Evolutionary conservation across 768 basidiomycete species (phyloP).

Genomic region (Panaeolus papilionaceus): DNA sequence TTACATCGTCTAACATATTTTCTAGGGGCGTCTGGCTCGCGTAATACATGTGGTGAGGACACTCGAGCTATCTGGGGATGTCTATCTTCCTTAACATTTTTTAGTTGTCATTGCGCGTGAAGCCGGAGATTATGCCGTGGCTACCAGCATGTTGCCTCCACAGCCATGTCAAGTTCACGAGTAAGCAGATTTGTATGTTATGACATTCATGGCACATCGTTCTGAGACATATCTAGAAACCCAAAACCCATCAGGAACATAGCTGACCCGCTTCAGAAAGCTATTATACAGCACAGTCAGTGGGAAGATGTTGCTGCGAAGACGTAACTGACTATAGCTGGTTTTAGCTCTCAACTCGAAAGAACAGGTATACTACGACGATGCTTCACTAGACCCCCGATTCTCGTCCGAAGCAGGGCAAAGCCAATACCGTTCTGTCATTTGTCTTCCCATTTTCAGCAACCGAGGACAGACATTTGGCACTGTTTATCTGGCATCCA

Average conservation of each 20-base stretch:
- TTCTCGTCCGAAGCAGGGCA: conserved; percentile 74
- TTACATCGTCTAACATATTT: conserved; percentile 16
- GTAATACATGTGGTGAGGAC: conserved; percentile 60
- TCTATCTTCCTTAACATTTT: conserved; percentile 9
- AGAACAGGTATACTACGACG: conserved; percentile 63
- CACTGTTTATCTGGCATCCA: conserved; percentile 70
- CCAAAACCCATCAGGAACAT: conserved; percentile 65
- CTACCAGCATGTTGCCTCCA: conserved; percentile 67
- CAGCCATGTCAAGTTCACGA: conserved; percentile 72
- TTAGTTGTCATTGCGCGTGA: conserved; percentile 71
- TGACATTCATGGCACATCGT: conserved; percentile 11
- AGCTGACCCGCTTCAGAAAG: conserved; percentile 65
- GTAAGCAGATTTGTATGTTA: conserved; percentile 42
- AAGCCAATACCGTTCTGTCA: conserved; percentile 62
- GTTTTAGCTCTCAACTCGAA: conserved; percentile 67
- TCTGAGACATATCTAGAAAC: conserved; percentile 45
- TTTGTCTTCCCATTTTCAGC: conserved; percentile 76
- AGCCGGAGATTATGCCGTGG: conserved; percentile 73
- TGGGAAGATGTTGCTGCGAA: conserved; percentile 11
- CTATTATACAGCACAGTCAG: conserved; percentile 71
- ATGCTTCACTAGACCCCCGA: conserved; percentile 67
- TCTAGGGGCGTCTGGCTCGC: conserved; percentile 68
- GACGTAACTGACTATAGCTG: conserved; percentile 13
- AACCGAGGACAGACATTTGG: conserved; percentile 81
- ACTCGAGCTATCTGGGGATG: background rate